Conservation (phyloP, 2,329 filamentous ascomycete species). For the Cladosporium oxysporum region DNA sequence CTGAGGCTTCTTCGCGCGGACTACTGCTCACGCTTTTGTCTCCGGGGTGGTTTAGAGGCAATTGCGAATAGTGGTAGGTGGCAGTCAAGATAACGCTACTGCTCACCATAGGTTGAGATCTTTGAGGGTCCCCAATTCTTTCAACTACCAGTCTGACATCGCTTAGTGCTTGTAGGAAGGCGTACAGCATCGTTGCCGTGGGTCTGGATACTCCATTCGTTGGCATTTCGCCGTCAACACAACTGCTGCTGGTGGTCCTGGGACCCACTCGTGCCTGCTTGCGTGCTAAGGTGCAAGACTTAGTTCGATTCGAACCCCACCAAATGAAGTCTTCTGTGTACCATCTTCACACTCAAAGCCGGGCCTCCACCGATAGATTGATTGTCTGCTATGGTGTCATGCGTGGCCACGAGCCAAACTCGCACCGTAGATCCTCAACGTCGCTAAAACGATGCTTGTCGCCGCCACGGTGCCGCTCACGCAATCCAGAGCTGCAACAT, state of each 20-base stretch:
- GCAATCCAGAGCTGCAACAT: background rate
- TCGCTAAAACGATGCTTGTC: background rate
- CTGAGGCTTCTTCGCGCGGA: background rate
- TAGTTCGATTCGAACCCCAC: background rate
- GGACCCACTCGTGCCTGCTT: background rate
- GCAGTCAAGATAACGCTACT: background rate
- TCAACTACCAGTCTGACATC: background rate
- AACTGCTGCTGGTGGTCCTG: background rate
- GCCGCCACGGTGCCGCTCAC: background rate
- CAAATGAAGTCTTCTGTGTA: background rate
- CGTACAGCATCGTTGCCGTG: background rate
- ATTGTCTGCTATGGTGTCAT: background rate
- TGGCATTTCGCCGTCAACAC: background rate
- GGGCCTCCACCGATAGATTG: background rate
- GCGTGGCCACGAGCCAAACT: background rate
- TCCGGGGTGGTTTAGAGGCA: background rate
- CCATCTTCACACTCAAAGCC: background rate
- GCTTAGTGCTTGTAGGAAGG: background rate
- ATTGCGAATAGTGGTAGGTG: background rate
- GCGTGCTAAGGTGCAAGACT: background rate
- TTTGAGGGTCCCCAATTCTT: background rate
- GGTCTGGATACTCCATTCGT: background rate
- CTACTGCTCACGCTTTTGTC: background rate
- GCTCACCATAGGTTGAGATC: background rate
- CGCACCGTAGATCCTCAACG: background rate